phyloP scores from a whole-genome alignment of 2,329 filamentous ascomycete species.

The Cytospora leucostoma region DNA sequence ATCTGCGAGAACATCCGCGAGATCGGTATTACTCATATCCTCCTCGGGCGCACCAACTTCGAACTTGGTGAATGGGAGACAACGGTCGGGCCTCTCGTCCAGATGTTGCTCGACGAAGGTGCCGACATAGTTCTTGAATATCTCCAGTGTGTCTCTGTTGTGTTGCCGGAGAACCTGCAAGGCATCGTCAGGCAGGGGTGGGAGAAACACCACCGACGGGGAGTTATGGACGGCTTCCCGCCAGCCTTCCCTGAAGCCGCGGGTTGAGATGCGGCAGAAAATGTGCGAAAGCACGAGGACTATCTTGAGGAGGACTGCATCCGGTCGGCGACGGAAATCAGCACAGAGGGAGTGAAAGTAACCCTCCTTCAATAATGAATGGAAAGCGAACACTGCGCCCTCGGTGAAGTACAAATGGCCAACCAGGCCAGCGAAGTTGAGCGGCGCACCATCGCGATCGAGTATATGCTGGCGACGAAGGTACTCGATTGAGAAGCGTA shows the following conservation, averaged over 20 bases:
- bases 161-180: conserved; percentile 58
- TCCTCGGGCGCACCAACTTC: conserved; percentile 41
- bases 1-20: conserved; percentile 27
- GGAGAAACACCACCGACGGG: conserved; percentile 66
- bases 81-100: conserved; percentile 48
- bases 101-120: conserved; percentile 70
- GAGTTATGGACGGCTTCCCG: conserved; percentile 55
- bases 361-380: conserved; percentile 69
- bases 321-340: conserved; percentile 52
- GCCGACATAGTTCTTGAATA: conserved; percentile 69
- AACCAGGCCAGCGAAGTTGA: conserved; percentile 72
- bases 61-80: conserved; percentile 60
- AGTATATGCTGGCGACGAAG: conserved; percentile 69
- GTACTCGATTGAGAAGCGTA: conserved; percentile 81
- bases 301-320: conserved; percentile 56
- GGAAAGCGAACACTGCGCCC: conserved; percentile 75
- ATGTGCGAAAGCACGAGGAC: conserved; percentile 71
- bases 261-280: conserved; percentile 61
- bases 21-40: conserved; percentile 5
- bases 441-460: conserved; percentile 58
- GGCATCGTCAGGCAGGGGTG: conserved; percentile 60
- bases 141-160: conserved; percentile 64
- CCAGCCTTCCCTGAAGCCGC: conserved; percentile 46
- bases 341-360: conserved; percentile 67
- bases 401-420: conserved; percentile 77